Base-by-base conservation (phyloP, 2,329 filamentous ascomycete genomes). In the Trichoderma gracile region DNA sequence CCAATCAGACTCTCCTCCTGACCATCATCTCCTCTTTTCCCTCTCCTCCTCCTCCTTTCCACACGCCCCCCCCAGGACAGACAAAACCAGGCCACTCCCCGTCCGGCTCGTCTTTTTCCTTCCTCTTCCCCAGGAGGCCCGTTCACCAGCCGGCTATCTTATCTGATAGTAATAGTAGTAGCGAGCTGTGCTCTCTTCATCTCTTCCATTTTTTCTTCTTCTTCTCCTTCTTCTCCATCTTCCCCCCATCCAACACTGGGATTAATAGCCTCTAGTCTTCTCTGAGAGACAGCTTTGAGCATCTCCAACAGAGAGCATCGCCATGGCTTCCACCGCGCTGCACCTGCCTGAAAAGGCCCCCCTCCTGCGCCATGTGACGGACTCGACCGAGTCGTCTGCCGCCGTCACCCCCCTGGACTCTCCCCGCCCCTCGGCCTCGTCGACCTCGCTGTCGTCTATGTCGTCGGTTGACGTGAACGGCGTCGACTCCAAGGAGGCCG, bases 391-490 rank as follows among this genome's bases (percentile, higher is more conserved):
- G 63, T 84, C 83, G 4, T 86, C 86, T 14, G 82, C 84, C 64
- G 79, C 79, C 49, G 84, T 80, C 56, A 87, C 86, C 3, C 86
- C 86, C 27, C 76, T 75, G 63, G 86, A 88, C 72, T 88, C 85
- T 14, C 86, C 86, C 46, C 80, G 83, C 54, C 80, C 73, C 30
- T 89, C 86, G 21, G 81, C 93, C 53, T 98, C 95, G 8, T 91
- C 91, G 45, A 97, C 94, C 3, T 98, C 95, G 3, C 85, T 98
- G 67, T 97, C 94, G 12, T 98, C 95, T 27, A 83, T 98, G 76
- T 89, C 86, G 64, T 93, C 91, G 12, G 85, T 83, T 63, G 81
- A 83, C 70, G 73, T 75, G 38, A 74, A 75, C 68, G 80, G 17
- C 30, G 47, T 14, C 25, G 47, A n/a, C 71, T 61, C 72, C 70